Conservation (phyloP, 129 eudicot genomes). For the Helichrysum umbraculigerum region DNA sequence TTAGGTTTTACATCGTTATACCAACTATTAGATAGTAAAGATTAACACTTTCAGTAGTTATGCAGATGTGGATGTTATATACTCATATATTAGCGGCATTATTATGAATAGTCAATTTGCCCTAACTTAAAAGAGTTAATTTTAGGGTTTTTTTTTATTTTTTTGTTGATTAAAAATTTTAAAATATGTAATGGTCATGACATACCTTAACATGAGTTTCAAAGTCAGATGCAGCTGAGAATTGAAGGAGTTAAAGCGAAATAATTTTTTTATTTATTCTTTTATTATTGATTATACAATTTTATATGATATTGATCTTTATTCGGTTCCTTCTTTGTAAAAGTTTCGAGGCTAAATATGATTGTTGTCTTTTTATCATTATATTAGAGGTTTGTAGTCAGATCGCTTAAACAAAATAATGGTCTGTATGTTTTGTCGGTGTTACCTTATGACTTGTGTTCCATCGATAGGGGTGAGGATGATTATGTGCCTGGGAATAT, state of each 20-base stretch:
- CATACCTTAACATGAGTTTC: neutral
- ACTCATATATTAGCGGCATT: neutral
- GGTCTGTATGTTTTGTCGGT: neutral
- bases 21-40: conserved; percentile 10
- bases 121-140: neutral
- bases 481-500: conserved; percentile 89
- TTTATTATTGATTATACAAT: neutral
- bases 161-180: neutral
- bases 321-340: neutral
- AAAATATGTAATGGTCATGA: neutral
- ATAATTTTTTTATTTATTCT: neutral
- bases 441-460: conserved; percentile 15
- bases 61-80: neutral
- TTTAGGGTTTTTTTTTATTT: neutral
- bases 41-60: conserved; percentile 12
- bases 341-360: neutral
- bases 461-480: conserved; percentile 63
- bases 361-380: neutral
- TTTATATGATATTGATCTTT: neutral
- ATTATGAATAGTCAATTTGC: neutral
- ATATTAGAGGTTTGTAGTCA: neutral
- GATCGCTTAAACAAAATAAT: conserved; percentile 7
- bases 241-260: neutral
- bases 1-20: conserved; percentile 16
- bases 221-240: neutral